Percentiles rank a stretch among this genome's conserved stretches.
These are phyloP conservation scores for Flueggea neowawraea DNA, from an alignment of 441 rosid species.

Conservation along the genomic window DNA sequence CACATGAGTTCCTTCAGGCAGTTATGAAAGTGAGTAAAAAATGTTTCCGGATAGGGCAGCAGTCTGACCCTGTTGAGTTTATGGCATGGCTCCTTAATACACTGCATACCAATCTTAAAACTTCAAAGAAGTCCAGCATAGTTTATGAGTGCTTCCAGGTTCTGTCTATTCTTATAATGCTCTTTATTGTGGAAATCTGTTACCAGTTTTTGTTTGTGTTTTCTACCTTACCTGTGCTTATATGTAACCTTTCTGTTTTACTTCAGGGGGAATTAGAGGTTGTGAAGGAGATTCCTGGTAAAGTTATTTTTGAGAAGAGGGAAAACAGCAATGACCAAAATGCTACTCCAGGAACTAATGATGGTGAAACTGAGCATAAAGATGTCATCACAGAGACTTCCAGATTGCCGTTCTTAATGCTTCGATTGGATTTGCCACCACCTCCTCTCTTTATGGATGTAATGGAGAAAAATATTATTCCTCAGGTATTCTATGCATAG, in stretches of 20 bases:
- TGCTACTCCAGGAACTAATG: slow-evolving; percentile 15
- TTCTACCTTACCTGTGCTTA: slow-evolving; percentile 5
- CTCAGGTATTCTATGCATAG: slow-evolving; percentile 53
- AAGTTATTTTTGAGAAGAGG: slow-evolving; percentile 37
- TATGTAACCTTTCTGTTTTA: slow-evolving; percentile 7
- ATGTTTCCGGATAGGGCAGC: slow-evolving; percentile 77
- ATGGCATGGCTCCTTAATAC: slow-evolving; percentile 97
- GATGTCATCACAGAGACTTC: slow-evolving; percentile 45
- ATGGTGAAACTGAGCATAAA: slow-evolving; percentile 26
- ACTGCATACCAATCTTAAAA: slow-evolving; percentile 67
- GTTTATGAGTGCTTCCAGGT: slow-evolving; percentile 95
- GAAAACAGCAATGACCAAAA: slow-evolving; percentile 38
- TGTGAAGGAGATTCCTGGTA: slow-evolving; percentile 67
- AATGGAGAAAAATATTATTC: slow-evolving; percentile 98
- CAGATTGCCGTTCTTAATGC: slow-evolving; percentile 93
- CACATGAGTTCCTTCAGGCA: slow-evolving; percentile 97
- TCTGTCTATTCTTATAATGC: slow-evolving; percentile 6
- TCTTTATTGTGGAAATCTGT: background rate
- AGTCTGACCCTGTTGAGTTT: slow-evolving; percentile 95
- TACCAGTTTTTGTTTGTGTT: background rate
- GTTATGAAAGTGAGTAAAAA: slow-evolving; percentile 95
- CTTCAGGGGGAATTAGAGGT: slow-evolving; percentile 87
- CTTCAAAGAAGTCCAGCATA: slow-evolving; percentile 65
- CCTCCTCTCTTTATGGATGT: slow-evolving; percentile 96
- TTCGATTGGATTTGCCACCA: slow-evolving; percentile 96